Evolutionary conservation across 768 basidiomycete genomes (phyloP), one percentile per base, ranked within the genome.

Genomic region (Gautieria morchelliformis): DNA sequence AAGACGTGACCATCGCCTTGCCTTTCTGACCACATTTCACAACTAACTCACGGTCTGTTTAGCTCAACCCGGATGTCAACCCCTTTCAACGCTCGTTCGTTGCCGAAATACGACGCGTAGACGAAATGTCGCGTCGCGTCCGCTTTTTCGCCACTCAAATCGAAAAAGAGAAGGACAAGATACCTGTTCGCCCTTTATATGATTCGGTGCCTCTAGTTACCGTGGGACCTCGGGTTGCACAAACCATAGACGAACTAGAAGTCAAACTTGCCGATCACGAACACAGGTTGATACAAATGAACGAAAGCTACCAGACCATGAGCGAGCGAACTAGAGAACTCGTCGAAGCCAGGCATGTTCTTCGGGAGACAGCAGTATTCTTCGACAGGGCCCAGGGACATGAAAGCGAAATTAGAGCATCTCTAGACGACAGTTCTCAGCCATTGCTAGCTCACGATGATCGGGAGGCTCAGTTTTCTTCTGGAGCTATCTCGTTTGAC

Each of bases 61-160:
- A 98, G 94, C 74, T 98, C 63, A 98, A 98, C 71, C 91, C 94
- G 12, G 82, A 82, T 60, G 84, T 97, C 64, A 97, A 95, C 71
- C 89, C 95, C 17, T 99, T 98, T 75, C 95, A 99, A 77, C 90
- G 96, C 61, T 93, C 94, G 5, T 99, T 95, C 70, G 91, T 96
- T 60, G 91, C 89, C 37, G 94, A 96, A 69, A 92, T 99, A 62
- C 85, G 96, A 39, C 85, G 89, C 61, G 81, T 95, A 59, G 95
- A 96, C 69, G 95, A 99, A 67, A 94, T 95, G 87, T 87, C 89
- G 8, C 89, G 96, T 62, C 88, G 93, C 37, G 84, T 93, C 51
- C 86, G 93, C 56, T 94, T 97, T 71, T 96, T 98, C 66, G 69
- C 78, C 1, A 74, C 79, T 30, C 93, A 97, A 66, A 92, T 96